Evolutionary conservation across 1,284 basidiomycete species (phyloP).

Genomic region (Melampsora medusae): DNA sequence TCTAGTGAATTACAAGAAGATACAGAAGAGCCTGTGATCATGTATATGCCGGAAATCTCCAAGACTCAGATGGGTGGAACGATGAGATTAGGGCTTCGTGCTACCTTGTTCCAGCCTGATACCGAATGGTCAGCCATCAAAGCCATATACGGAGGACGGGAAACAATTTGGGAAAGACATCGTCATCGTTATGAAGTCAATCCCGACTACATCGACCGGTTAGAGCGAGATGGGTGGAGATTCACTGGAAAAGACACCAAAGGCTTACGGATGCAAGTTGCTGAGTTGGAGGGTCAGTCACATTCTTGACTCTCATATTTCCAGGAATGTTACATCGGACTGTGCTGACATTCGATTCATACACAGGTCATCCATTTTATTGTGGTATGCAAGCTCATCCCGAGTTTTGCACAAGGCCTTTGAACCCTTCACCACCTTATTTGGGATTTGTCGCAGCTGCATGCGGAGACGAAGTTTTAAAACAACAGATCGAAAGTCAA

Average conservation of each 20-base stretch:
- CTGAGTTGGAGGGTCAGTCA: constrained; percentile 74
- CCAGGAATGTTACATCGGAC: background rate
- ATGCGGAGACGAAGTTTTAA: constrained; percentile 65
- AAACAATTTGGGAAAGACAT: constrained; percentile 92
- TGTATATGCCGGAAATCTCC: constrained; percentile 99
- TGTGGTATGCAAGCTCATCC: constrained; percentile 94
- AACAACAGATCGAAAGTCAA: constrained; percentile 74
- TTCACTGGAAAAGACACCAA: constrained; percentile 93
- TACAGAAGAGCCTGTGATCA: constrained; percentile 70
- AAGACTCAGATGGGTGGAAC: constrained; percentile 98
- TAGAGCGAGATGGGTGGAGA: constrained; percentile 71
- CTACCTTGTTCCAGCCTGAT: constrained; percentile 76
- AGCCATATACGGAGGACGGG: constrained; percentile 78
- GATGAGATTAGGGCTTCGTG: constrained; percentile 92
- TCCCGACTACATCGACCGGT: constrained; percentile 73
- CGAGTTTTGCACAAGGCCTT: constrained; percentile 96
- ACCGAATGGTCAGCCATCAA: constrained; percentile 67
- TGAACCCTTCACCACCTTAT: constrained; percentile 97
- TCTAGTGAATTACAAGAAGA: constrained; percentile 75
- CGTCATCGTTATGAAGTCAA: constrained; percentile 97
- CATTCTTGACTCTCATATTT: background rate
- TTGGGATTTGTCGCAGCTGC: constrained; percentile 91
- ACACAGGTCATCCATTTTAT: constrained; percentile 86
- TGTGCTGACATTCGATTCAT: background rate
- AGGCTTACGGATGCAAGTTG: constrained; percentile 94